Evolutionary conservation across 345 rosid genomes (phyloP).

Genomic region (Eucalyptus erythrocorys): DNA sequence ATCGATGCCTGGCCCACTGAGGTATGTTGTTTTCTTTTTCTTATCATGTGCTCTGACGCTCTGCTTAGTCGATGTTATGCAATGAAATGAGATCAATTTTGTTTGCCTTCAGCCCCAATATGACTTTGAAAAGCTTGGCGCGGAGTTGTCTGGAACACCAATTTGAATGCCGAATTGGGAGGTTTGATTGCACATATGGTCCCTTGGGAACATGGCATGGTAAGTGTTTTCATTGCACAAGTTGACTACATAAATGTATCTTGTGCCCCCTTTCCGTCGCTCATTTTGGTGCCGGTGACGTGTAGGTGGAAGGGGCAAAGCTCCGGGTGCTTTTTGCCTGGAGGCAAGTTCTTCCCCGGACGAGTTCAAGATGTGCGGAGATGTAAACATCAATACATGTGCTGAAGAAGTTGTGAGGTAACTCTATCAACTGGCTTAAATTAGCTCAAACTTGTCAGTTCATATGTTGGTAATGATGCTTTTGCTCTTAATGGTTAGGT

Average conservation of each 20-base stretch:
- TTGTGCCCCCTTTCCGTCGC: neutral
- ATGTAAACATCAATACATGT: too few relatives aligned
- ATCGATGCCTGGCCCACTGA: too few relatives aligned
- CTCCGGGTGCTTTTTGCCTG: neutral
- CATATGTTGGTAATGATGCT: too few relatives aligned
- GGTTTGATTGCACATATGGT: neutral
- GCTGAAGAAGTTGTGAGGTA: too few relatives aligned
- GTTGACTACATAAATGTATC: accelerated
- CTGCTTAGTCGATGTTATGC: neutral
- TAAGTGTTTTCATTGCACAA: neutral
- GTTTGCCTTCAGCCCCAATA: neutral
- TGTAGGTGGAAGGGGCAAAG: neutral
- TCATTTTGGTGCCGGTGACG: neutral
- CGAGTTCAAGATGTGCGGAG: too few relatives aligned
- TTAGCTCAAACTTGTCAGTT: too few relatives aligned
- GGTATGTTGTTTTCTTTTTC: too few relatives aligned
- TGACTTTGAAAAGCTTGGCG: accelerated
- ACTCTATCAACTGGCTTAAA: too few relatives aligned
- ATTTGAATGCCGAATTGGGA: neutral
- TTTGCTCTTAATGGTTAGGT: too few relatives aligned
- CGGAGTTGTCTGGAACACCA: neutral
- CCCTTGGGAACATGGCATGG: neutral
- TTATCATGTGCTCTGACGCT: accelerated
- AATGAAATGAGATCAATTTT: neutral
- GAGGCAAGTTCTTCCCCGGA: too few relatives aligned